phyloP scores from a whole-genome alignment of 2,329 filamentous ascomycete genomes.

The Zalaria sp. region DNA sequence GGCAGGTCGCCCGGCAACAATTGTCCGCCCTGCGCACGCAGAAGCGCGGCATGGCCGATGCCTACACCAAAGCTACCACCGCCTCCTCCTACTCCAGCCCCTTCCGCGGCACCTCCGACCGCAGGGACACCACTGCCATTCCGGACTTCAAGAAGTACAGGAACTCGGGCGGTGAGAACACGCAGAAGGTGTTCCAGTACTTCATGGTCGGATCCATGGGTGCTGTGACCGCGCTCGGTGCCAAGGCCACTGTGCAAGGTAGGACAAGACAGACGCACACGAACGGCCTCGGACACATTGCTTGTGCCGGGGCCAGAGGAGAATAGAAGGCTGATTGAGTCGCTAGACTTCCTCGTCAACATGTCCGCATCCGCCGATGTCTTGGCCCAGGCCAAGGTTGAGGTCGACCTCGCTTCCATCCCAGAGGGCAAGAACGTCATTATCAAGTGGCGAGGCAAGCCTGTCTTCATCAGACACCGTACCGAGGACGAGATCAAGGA shows the following conservation, averaged over 20 bases:
- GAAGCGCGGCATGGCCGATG: constrained; percentile 26
- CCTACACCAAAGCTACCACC: constrained; percentile 16
- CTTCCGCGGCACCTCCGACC: constrained; percentile 29
- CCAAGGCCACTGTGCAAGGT: constrained; percentile 98
- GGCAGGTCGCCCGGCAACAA: constrained; percentile 32
- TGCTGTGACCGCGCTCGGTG: constrained; percentile 78
- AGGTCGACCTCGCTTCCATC: constrained; percentile 83
- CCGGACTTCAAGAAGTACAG: constrained; percentile 85
- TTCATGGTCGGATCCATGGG: constrained; percentile 98
- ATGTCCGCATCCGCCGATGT: constrained; percentile 99
- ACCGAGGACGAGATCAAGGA: constrained; percentile 86
- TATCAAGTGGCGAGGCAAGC: constrained; percentile 99
- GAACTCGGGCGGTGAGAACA: constrained; percentile 50
- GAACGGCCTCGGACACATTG: constrained; percentile 3
- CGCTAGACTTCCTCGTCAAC: constrained; percentile 93
- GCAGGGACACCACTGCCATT: constrained; percentile 50
- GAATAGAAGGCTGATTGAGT: not conserved
- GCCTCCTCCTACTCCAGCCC: constrained; percentile 37
- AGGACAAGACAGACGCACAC: constrained; percentile 27
- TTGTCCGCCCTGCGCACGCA: constrained; percentile 32
- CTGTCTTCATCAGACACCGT: constrained; percentile 98
- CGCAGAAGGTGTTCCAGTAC: constrained; percentile 86
- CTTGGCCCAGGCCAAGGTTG: constrained; percentile 97
- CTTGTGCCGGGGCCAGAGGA: no score
- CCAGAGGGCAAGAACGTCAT: constrained; percentile 99